phyloP scores from a whole-genome alignment of 2,329 filamentous ascomycete genomes.

The Bipolaris gigantea region DNA sequence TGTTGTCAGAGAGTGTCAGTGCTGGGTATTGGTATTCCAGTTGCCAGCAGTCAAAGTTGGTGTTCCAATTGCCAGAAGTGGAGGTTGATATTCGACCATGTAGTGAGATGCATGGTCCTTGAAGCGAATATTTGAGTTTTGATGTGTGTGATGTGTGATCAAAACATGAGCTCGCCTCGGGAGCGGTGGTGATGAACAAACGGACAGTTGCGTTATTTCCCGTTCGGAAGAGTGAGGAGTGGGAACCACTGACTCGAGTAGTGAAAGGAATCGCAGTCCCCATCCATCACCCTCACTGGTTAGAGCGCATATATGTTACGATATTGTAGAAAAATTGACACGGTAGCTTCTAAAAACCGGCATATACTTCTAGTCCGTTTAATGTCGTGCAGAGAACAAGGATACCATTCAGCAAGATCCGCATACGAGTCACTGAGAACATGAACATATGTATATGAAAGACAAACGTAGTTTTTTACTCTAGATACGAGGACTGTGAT shows the following conservation, averaged over 20 bases:
- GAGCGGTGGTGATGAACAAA: neutral
- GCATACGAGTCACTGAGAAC: too few relatives aligned
- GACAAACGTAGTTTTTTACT: too few relatives aligned
- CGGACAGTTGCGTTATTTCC: neutral
- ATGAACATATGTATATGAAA: too few relatives aligned
- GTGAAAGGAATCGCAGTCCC: neutral
- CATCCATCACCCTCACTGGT: neutral
- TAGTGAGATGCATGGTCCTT: neutral
- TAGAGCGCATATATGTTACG: neutral
- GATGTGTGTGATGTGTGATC: neutral
- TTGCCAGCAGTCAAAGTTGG: too few relatives aligned
- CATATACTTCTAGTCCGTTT: neutral
- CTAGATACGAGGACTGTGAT: too few relatives aligned
- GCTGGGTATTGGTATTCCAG: too few relatives aligned
- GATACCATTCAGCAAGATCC: too few relatives aligned
- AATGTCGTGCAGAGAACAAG: too few relatives aligned
- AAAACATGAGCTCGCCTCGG: neutral
- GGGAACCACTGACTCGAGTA: neutral
- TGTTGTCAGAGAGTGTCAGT: neutral
- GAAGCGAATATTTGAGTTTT: neutral
- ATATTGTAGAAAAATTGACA: neutral
- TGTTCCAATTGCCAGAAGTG: neutral
- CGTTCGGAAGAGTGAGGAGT: neutral
- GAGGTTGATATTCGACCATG: neutral
- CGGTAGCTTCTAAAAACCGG: too few relatives aligned